These are phyloP conservation scores for Diaporthe capsici DNA, from an alignment of 2,329 filamentous ascomycete species.

Conservation along the genomic window DNA sequence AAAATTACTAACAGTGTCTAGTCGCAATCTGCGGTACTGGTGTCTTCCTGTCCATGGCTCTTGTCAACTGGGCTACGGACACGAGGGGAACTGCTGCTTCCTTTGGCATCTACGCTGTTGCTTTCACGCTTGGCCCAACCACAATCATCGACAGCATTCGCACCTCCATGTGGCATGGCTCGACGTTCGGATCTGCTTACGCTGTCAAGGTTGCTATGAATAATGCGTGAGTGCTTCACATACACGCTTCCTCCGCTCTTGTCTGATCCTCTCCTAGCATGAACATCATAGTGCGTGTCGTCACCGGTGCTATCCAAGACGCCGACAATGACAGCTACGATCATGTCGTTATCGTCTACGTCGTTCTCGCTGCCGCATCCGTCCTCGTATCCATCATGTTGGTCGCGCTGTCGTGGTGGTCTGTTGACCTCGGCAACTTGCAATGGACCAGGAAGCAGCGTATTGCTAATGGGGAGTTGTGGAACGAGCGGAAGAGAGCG, in stretches of 20 bases:
- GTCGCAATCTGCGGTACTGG: conserved; percentile 61
- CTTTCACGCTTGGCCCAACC: conserved; percentile 68
- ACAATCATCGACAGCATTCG: conserved; percentile 73
- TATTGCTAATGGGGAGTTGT: conserved; percentile 58
- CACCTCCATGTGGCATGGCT: conserved; percentile 71
- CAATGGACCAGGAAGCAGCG: conserved; percentile 73
- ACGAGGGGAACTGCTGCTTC: conserved; percentile 68
- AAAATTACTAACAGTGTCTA: conserved; percentile 52
- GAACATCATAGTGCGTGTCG: conserved; percentile 71
- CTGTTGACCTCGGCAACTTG: conserved; percentile 60
- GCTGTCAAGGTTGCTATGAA: conserved; percentile 73
- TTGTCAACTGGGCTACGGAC: conserved; percentile 66
- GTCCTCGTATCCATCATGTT: conserved; percentile 62
- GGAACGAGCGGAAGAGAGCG: conserved; percentile 56
- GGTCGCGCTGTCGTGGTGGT: conserved; percentile 49
- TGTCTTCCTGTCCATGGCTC: conserved; percentile 66
- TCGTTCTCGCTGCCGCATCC: conserved; percentile 64
- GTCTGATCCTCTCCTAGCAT: conserved; percentile 55
- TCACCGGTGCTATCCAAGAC: conserved; percentile 72
- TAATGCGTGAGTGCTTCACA: conserved; percentile 53
- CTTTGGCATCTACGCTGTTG: conserved; percentile 72
- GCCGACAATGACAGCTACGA: conserved; percentile 68
- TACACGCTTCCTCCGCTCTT: too few species aligned
- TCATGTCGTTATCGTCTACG: conserved; percentile 68
- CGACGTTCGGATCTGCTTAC: conserved; percentile 72